Percentiles rank a stretch among this genome's conserved stretches.
Evolutionary conservation across 768 basidiomycete genomes (phyloP).

Genomic region (Lyophyllum atratum): DNA sequence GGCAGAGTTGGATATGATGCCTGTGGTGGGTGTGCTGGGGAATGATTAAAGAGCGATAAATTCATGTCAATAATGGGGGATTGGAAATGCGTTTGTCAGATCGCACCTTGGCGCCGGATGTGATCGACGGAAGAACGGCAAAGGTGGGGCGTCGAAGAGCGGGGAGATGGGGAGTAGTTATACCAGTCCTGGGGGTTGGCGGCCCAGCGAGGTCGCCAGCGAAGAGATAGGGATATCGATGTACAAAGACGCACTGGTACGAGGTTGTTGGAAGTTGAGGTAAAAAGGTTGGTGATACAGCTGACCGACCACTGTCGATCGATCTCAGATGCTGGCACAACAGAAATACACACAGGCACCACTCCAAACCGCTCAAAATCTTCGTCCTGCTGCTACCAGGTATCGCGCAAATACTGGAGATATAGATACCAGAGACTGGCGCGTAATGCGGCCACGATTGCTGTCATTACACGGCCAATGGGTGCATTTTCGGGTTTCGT

Average conservation of each 20-base stretch:
- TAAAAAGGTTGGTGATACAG: conserved; percentile 15
- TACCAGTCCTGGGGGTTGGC: no score
- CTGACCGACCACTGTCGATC: conserved; percentile 20
- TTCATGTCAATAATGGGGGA: conserved; percentile 15
- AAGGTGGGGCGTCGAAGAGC: not conserved
- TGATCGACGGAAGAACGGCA: conserved; percentile 24
- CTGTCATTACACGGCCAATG: not conserved
- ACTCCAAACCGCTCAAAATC: not conserved
- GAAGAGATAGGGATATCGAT: not conserved
- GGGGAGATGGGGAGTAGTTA: not conserved
- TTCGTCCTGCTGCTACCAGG: not conserved
- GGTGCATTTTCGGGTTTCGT: not conserved
- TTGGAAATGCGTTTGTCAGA: conserved; percentile 19
- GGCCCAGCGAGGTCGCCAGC: no score
- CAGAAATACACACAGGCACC: conserved; percentile 11
- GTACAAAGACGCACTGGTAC: not conserved
- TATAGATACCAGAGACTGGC: not conserved
- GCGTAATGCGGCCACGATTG: not conserved
- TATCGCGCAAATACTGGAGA: not conserved
- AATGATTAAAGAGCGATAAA: conserved; percentile 12
- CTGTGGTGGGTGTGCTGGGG: not conserved
- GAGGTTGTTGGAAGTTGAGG: conserved; percentile 5
- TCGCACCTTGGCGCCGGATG: conserved; percentile 25
- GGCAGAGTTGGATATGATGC: not conserved
- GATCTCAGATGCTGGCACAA: conserved; percentile 22